These are phyloP conservation scores for Emericellopsis atlantica DNA, from an alignment of 2,329 filamentous ascomycete genomes.

Conservation along the genomic window DNA sequence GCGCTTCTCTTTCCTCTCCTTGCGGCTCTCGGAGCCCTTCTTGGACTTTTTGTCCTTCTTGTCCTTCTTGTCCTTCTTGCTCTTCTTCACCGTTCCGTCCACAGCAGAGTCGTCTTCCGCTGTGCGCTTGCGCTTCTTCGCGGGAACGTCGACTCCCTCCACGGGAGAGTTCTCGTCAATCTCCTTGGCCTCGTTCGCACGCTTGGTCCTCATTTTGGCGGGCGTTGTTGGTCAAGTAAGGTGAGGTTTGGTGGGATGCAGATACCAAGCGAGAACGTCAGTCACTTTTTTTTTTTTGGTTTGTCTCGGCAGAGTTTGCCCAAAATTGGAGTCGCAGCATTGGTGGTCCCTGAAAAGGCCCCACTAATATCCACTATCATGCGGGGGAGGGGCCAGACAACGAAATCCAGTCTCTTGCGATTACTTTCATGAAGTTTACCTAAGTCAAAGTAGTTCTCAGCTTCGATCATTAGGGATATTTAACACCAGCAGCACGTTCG, in stretches of 20 bases:
- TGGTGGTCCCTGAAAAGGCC: neutral
- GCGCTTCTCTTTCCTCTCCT: conserved; percentile 27
- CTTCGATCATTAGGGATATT: no score
- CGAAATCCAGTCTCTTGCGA: neutral
- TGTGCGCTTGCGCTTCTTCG: conserved; percentile 11
- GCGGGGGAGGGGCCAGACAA: conserved; percentile 1
- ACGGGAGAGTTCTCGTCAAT: conserved; percentile 13
- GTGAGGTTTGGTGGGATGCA: neutral
- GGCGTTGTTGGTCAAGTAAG: neutral
- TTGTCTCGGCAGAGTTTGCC: neutral
- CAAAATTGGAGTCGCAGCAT: neutral
- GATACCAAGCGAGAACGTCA: neutral
- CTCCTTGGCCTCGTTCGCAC: conserved; percentile 19
- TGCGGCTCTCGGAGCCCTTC: conserved; percentile 18
- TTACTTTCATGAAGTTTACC: no score
- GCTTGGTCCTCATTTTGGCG: conserved; percentile 21
- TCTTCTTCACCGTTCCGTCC: conserved; percentile 19
- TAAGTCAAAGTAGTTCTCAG: no score
- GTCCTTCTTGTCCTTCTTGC: conserved; percentile 16
- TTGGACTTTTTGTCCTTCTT: conserved; percentile 10
- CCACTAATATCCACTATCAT: neutral
- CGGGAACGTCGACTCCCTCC: conserved; percentile 8
- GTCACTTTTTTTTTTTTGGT: conserved; percentile 1
- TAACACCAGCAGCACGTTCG: no score
- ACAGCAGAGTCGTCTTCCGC: conserved; percentile 1